A percentile compares a stretch with the other conserved stretches of the same genome.
phyloP scores from a whole-genome alignment of 2,329 filamentous ascomycete genomes.

The Myriosclerotinia scirpicola region DNA sequence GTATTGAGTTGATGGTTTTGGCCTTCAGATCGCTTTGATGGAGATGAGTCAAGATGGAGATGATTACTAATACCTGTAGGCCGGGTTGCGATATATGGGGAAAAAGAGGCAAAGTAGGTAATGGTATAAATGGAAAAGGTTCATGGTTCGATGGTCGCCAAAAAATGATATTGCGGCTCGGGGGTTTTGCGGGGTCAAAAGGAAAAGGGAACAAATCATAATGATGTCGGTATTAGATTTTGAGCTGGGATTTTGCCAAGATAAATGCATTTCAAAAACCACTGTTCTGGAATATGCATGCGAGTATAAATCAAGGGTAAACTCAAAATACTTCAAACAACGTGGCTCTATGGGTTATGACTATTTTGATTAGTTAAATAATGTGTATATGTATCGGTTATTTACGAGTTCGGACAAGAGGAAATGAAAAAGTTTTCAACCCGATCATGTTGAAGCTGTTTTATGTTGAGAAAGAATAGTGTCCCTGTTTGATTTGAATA shows the following conservation, averaged over 20 bases:
- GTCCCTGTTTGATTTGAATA: slow-evolving; percentile 19
- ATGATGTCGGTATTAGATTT: slow-evolving; percentile 5
- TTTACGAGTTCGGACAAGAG: no score
- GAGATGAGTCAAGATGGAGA: slow-evolving; percentile 8
- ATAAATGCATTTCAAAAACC: background rate
- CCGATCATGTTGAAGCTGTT: no score
- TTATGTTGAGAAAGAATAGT: slow-evolving; percentile 12
- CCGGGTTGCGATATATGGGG: background rate
- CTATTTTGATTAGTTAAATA: slow-evolving; percentile 20
- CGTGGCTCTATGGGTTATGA: background rate
- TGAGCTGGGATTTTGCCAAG: slow-evolving; percentile 11
- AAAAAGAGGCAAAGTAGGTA: background rate
- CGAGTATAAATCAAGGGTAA: background rate
- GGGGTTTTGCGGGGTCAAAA: slow-evolving; percentile 2
- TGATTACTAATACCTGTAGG: background rate
- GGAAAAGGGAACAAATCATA: background rate
- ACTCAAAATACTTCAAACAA: background rate
- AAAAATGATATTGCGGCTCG: slow-evolving; percentile 4
- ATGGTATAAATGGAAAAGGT: background rate
- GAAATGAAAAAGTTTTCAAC: no score
- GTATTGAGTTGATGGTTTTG: background rate
- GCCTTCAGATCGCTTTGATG: background rate
- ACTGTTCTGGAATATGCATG: slow-evolving; percentile 3
- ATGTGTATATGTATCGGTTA: background rate
- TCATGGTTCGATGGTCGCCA: background rate